These are phyloP conservation scores for Schizopora paradoxa DNA, from an alignment of 1,284 basidiomycete species.

Conservation along the genomic window DNA sequence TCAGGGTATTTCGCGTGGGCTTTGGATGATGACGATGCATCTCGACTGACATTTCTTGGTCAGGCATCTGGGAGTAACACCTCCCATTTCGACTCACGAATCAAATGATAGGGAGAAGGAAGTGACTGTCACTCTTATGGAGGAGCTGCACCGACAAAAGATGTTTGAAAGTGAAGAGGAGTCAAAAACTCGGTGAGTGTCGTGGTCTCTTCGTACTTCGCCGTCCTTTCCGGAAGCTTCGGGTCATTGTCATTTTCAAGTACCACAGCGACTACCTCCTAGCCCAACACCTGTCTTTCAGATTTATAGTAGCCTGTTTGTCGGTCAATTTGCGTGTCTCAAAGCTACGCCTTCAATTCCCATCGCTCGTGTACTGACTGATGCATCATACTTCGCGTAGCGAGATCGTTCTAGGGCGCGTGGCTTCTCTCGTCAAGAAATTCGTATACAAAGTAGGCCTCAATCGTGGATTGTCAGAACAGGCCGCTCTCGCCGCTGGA, in stretches of 20 bases:
- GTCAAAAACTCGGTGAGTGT: slow-evolving; percentile 79
- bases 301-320: too few species aligned
- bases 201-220: slow-evolving; percentile 20
- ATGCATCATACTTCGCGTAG: slow-evolving; percentile 45
- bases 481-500: slow-evolving; percentile 81
- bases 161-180: slow-evolving; percentile 92
- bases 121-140: slow-evolving; percentile 84
- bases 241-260: too few species aligned
- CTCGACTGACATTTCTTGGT: background rate
- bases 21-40: background rate
- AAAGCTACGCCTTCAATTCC: too few species aligned
- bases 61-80: slow-evolving; percentile 79
- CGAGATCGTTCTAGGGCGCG: slow-evolving; percentile 88
- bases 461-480: slow-evolving; percentile 78
- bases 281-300: too few species aligned
- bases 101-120: slow-evolving; percentile 71
- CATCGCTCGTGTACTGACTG: too few species aligned
- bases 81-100: slow-evolving; percentile 83
- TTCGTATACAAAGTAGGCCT: slow-evolving; percentile 88
- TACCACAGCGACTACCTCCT: too few species aligned
- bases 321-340: too few species aligned
- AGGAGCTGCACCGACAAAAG: slow-evolving; percentile 82
- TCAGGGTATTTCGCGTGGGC: background rate
- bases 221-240: slow-evolving; percentile 8
- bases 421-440: slow-evolving; percentile 87